Evolutionary conservation across 371 early-diverging fungal genomes (phyloP).

Genomic region (Coemansia sp.): DNA sequence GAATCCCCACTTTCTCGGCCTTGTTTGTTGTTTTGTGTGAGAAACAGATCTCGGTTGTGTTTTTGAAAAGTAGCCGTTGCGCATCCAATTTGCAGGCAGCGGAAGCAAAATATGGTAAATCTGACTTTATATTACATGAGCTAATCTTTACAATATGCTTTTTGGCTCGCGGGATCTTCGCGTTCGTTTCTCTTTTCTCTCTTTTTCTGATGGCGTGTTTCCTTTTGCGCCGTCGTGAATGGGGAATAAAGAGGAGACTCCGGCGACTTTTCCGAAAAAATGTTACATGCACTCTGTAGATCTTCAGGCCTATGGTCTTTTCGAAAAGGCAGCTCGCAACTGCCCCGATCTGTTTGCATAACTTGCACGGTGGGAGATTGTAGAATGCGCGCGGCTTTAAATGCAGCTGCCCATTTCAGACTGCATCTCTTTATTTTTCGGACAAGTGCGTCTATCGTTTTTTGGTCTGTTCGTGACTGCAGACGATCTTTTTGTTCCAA

Average conservation of each 20-base stretch:
- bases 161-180: no score
- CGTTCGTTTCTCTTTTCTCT: no score
- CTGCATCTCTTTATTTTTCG: constrained; percentile 10
- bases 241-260: no score
- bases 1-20: neutral
- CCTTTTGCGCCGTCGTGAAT: no score
- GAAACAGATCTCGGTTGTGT: constrained; percentile 10
- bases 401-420: neutral
- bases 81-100: constrained; percentile 11
- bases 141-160: constrained; percentile 2
- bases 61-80: neutral
- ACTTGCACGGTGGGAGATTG: neutral
- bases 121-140: neutral
- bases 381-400: neutral
- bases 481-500: constrained; percentile 7
- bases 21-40: neutral
- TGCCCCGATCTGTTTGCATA: constrained; percentile 38
- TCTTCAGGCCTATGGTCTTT: constrained; percentile 42
- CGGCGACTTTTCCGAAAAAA: neutral
- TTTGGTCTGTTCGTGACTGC: neutral
- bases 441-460: neutral
- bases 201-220: no score
- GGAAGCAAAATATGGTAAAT: neutral
- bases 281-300: constrained; percentile 23
- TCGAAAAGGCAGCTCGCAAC: constrained; percentile 32